Conservation (phyloP, 371 early-diverging fungal species). For the Lichtheimia hyalospora region DNA sequence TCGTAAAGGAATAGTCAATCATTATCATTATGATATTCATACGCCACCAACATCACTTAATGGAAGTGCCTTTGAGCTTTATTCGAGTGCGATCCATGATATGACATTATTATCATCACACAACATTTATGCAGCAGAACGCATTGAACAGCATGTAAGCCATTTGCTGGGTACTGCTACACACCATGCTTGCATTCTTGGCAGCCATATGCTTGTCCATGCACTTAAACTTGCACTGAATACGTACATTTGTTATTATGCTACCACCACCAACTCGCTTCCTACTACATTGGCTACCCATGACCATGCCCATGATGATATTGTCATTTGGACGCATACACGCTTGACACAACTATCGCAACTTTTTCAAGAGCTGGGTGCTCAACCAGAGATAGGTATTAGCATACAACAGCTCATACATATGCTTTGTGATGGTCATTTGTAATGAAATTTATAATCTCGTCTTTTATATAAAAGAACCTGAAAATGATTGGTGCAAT, state of each 20-base stretch:
- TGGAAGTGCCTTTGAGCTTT: neutral
- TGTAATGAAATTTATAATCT: neutral
- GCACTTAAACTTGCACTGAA: constrained; percentile 1
- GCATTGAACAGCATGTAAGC: neutral
- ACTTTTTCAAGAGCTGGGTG: neutral
- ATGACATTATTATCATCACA: neutral
- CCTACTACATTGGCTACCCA: neutral
- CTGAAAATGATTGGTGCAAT: too few relatives aligned
- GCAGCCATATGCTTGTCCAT: neutral
- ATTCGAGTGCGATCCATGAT: neutral
- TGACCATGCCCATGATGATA: neutral
- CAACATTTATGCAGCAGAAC: neutral
- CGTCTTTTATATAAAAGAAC: neutral
- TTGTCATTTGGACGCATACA: neutral
- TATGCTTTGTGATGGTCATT: neutral
- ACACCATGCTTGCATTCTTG: neutral
- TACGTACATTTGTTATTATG: neutral
- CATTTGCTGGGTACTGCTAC: neutral
- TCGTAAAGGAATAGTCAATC: neutral
- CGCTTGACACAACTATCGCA: neutral
- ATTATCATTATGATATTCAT: neutral
- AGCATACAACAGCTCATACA: constrained; percentile 2
- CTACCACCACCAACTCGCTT: neutral
- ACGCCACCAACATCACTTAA: neutral
- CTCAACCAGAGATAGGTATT: neutral